These are phyloP conservation scores for Garcia nutans DNA, from an alignment of 345 rosid species.

Conservation along the genomic window DNA sequence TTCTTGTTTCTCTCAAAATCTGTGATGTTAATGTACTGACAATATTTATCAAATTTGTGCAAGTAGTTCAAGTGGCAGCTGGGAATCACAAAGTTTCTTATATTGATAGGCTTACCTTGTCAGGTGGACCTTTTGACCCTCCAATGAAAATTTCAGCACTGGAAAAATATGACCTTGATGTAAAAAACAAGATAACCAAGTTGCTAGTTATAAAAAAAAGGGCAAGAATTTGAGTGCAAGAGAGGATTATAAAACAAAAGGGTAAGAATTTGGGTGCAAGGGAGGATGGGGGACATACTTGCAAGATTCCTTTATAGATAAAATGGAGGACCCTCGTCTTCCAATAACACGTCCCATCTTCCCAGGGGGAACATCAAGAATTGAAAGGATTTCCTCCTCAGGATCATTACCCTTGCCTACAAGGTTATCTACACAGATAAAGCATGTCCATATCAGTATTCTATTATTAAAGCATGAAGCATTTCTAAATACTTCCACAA, in stretches of 20 bases:
- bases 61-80: background rate
- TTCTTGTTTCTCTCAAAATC: background rate
- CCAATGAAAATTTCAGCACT: slow-evolving; percentile 86
- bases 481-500: background rate
- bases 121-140: slow-evolving; percentile 85
- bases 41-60: background rate
- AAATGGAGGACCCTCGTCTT: slow-evolving; percentile 75
- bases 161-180: slow-evolving; percentile 25
- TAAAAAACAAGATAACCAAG: slow-evolving; percentile 13
- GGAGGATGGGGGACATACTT: slow-evolving; percentile 40
- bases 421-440: slow-evolving; percentile 47
- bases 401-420: slow-evolving; percentile 40
- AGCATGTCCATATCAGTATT: slow-evolving; percentile 9
- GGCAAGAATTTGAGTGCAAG: background rate
- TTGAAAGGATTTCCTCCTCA: slow-evolving; percentile 80
- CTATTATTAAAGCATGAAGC: background rate
- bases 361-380: slow-evolving; percentile 81
- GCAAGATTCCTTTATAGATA: slow-evolving; percentile 82
- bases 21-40: background rate
- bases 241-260: slow-evolving; percentile 5
- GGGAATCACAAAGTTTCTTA: background rate
- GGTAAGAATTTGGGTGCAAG: background rate
- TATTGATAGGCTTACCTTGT: slow-evolving; percentile 59
- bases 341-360: slow-evolving; percentile 94
- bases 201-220: background rate